Evolutionary conservation across 202 grass and related monocot species (phyloP).

Genomic region (Saccharum hybrid): DNA sequence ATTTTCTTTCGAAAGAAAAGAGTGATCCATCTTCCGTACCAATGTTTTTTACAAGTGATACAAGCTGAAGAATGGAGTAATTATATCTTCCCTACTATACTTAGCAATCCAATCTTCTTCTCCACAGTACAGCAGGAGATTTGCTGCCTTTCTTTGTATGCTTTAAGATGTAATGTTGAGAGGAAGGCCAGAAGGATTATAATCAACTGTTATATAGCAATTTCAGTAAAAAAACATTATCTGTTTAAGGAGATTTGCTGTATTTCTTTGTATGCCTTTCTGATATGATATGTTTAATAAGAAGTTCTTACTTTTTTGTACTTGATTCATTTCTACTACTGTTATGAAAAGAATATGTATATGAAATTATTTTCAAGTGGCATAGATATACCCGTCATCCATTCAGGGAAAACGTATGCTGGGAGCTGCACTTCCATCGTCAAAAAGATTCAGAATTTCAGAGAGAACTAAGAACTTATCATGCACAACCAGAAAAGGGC

Average conservation of each 20-base stretch:
- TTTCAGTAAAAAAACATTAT: not conserved
- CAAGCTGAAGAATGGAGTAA: not conserved
- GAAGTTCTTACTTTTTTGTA: not conserved
- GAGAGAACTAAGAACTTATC: not conserved
- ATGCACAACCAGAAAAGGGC: not conserved
- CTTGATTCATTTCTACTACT: not conserved
- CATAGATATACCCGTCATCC: not conserved
- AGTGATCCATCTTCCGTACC: constrained; percentile 11
- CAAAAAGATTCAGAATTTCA: not conserved
- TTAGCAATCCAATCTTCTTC: not conserved
- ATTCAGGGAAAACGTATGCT: not conserved
- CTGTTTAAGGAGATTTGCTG: not conserved
- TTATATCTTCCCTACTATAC: not conserved
- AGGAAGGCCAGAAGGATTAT: not conserved
- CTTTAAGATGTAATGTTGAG: not conserved
- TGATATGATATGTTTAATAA: not conserved
- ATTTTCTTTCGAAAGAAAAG: constrained; percentile 16
- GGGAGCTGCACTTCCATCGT: not conserved
- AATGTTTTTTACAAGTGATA: not conserved
- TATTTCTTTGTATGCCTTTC: not conserved
- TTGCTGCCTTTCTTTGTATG: not conserved
- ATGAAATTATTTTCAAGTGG: constrained; percentile 5
- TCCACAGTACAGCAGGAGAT: not conserved
- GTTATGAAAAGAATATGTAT: not conserved
- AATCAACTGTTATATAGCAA: not conserved